phyloP scores from a whole-genome alignment of 2,329 filamentous ascomycete genomes.

The Fusarium subglutinans region DNA sequence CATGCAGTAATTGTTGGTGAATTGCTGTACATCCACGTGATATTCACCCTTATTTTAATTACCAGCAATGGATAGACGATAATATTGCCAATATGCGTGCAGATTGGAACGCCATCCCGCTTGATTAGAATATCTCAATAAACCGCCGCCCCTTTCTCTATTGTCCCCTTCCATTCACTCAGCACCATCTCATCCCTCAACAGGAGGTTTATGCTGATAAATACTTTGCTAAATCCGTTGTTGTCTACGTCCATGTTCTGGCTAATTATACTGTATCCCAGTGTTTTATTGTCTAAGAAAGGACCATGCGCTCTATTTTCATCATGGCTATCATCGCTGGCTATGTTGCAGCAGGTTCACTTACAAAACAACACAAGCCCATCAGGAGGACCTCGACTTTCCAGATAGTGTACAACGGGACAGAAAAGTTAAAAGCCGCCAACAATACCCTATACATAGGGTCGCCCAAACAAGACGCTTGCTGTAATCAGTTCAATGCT shows the following conservation, averaged over 20 bases:
- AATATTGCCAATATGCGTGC: background rate
- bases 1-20: background rate
- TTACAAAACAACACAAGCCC: background rate
- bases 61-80: background rate
- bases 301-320: background rate
- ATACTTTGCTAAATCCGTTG: background rate
- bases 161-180: background rate
- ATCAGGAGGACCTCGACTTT: background rate
- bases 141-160: background rate
- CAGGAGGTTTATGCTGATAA: background rate
- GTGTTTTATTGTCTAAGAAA: background rate
- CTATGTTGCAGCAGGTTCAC: background rate
- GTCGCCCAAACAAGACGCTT: background rate
- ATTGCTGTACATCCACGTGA: background rate
- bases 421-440: background rate
- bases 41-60: background rate
- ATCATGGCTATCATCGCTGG: background rate
- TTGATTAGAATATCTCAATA: background rate
- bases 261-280: background rate
- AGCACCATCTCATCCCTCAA: background rate
- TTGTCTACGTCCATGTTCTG: rapidly evolving
- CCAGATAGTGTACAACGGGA: background rate
- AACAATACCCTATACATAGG: background rate
- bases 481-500: background rate
- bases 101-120: background rate